These are phyloP conservation scores for Talaromyces sp. DNA, from an alignment of 2,329 filamentous ascomycete species.

Conservation along the genomic window DNA sequence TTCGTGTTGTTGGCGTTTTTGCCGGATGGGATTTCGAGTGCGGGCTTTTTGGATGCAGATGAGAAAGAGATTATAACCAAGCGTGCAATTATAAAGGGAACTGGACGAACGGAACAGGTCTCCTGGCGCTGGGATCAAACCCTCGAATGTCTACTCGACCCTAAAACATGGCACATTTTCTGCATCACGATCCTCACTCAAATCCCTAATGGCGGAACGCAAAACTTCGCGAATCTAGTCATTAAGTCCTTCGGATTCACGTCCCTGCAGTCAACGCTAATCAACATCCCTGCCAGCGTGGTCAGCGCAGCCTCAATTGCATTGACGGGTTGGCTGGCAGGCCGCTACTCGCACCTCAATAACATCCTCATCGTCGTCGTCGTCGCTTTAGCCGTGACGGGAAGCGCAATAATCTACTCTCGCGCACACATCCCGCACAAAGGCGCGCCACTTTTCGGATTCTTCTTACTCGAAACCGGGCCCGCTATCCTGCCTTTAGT, in stretches of 20 bases:
- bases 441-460: constrained; percentile 59
- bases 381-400: constrained; percentile 4
- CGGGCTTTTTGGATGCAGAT: constrained; percentile 43
- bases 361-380: constrained; percentile 14
- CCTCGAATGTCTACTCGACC: constrained; percentile 51
- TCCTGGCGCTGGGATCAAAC: constrained; percentile 40
- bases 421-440: constrained; percentile 26
- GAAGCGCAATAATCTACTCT: constrained; percentile 18
- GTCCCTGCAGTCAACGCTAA: constrained; percentile 55
- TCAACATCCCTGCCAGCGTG: constrained; percentile 61
- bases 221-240: constrained; percentile 52
- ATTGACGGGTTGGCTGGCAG: constrained; percentile 13
- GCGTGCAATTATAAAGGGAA: constrained; percentile 52
- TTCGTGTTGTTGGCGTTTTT: constrained; percentile 33
- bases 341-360: constrained; percentile 5
- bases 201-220: constrained; percentile 58
- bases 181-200: constrained; percentile 55
- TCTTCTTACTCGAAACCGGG: constrained; percentile 55
- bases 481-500: constrained; percentile 54
- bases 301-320: constrained; percentile 54
- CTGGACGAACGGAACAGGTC: constrained; percentile 50
- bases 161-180: constrained; percentile 61
- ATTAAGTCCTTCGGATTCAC: constrained; percentile 50
- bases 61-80: constrained; percentile 52
- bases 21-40: constrained; percentile 48